These are phyloP conservation scores for Bondarzewia mesenterica DNA, from an alignment of 1,284 basidiomycete species.

Conservation along the genomic window DNA sequence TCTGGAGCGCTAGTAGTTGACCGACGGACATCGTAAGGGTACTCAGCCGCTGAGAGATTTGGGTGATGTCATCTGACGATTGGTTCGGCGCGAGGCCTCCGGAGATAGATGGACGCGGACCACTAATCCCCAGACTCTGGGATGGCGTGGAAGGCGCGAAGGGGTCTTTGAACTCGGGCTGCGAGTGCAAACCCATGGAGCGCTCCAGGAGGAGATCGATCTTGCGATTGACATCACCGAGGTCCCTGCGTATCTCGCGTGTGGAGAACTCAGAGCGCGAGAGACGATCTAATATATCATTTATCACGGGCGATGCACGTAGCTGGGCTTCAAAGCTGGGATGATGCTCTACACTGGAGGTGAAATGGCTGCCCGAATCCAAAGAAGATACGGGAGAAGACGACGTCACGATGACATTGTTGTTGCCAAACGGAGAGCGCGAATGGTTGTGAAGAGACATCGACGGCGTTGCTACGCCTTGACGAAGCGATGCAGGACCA, in stretches of 20 bases:
- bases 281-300: slow-evolving; percentile 71
- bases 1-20: slow-evolving; percentile 72
- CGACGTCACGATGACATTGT: slow-evolving; percentile 37
- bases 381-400: slow-evolving; percentile 71
- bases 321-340: slow-evolving; percentile 60
- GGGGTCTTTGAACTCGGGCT: slow-evolving; percentile 73
- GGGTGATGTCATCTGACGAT: slow-evolving; percentile 62
- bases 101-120: slow-evolving; percentile 49
- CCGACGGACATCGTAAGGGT: slow-evolving; percentile 83
- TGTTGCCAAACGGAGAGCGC: slow-evolving; percentile 19
- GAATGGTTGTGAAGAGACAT: slow-evolving; percentile 33
- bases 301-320: slow-evolving; percentile 63
- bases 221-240: slow-evolving; percentile 69
- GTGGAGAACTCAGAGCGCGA: slow-evolving; percentile 62
- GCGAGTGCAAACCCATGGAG: slow-evolving; percentile 32
- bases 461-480: slow-evolving; percentile 31
- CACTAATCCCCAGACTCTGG: slow-evolving; percentile 29
- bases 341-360: slow-evolving; percentile 33
- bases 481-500: slow-evolving; percentile 25
- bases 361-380: slow-evolving; percentile 60
- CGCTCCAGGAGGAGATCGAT: slow-evolving; percentile 71
- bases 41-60: slow-evolving; percentile 73
- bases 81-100: slow-evolving; percentile 19
- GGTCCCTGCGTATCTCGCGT: slow-evolving; percentile 66
- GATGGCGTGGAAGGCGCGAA: slow-evolving; percentile 38